Evolutionary conservation across 2,329 filamentous ascomycete species (phyloP).

Genomic region (Aspergillus jensenii): DNA sequence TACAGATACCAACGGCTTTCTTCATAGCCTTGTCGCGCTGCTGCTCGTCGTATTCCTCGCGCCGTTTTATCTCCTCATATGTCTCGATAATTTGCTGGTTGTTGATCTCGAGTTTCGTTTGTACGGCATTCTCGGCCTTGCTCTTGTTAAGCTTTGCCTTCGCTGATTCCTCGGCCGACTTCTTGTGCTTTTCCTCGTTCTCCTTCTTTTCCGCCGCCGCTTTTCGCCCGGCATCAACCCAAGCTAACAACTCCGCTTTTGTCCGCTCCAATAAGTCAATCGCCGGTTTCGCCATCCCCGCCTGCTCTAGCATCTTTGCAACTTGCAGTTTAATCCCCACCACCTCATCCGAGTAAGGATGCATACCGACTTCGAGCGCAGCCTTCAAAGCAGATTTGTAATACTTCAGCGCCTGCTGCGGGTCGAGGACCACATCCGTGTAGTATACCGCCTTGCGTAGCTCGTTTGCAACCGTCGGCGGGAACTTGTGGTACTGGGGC

Average conservation of each 20-base stretch:
- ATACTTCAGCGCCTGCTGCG: slow-evolving; percentile 75
- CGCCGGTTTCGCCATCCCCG: slow-evolving; percentile 67
- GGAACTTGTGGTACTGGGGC: slow-evolving; percentile 45
- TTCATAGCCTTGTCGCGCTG: slow-evolving; percentile 67
- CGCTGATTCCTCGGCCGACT: not conserved
- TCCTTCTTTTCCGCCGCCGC: slow-evolving; percentile 5
- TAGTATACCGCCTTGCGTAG: slow-evolving; percentile 85
- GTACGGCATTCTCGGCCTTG: slow-evolving; percentile 4
- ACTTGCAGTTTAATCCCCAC: slow-evolving; percentile 85
- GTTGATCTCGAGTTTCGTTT: slow-evolving; percentile 19
- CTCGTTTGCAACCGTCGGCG: slow-evolving; percentile 51
- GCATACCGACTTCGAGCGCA: slow-evolving; percentile 72
- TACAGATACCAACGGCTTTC: slow-evolving; percentile 71
- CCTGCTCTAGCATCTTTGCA: slow-evolving; percentile 75
- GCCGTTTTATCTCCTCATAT: slow-evolving; percentile 23
- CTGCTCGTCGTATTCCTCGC: slow-evolving; percentile 32
- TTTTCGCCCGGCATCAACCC: slow-evolving; percentile 31
- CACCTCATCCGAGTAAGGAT: slow-evolving; percentile 88
- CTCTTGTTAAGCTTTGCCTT: not conserved
- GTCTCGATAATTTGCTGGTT: slow-evolving; percentile 23
- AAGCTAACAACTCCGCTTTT: slow-evolving; percentile 62
- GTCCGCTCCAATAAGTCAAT: slow-evolving; percentile 78
- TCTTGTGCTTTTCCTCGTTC: slow-evolving; percentile 12
- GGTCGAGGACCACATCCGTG: slow-evolving; percentile 72
- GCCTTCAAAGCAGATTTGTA: slow-evolving; percentile 77